Evolutionary conservation across 2,329 filamentous ascomycete genomes (phyloP).

Genomic region (Botrytis squamosa): DNA sequence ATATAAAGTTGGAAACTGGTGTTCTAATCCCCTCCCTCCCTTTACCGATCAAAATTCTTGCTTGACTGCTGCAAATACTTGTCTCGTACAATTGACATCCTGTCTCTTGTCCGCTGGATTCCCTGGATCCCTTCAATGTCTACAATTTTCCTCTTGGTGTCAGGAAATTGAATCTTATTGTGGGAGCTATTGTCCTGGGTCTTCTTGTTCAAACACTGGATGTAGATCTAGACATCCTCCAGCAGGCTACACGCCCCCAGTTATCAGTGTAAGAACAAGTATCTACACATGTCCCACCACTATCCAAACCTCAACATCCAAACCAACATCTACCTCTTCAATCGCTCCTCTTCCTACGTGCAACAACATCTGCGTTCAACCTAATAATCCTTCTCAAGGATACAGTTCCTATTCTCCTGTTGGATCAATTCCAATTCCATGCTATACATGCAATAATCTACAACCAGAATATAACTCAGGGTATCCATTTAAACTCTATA

Average conservation of each 20-base stretch:
- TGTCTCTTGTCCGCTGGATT: constrained; percentile 54
- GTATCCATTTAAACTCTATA: constrained; percentile 55
- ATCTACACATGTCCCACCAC: constrained; percentile 38
- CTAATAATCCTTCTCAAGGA: constrained; percentile 56
- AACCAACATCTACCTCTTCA: constrained; percentile 36
- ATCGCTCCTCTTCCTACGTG: constrained; percentile 49
- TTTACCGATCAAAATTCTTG: constrained; percentile 48
- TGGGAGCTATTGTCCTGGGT: constrained; percentile 39
- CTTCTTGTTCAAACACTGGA: constrained; percentile 44
- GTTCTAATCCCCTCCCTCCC: constrained; percentile 49
- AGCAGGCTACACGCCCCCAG: constrained; percentile 42
- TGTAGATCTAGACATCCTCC: constrained; percentile 47
- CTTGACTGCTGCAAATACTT: constrained; percentile 43
- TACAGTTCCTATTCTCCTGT: constrained; percentile 65
- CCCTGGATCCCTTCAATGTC: constrained; percentile 50
- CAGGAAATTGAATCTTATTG: constrained; percentile 48
- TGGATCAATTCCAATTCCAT: constrained; percentile 51
- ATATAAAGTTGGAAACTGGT: constrained; percentile 56
- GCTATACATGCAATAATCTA: constrained; percentile 56
- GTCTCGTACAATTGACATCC: constrained; percentile 47
- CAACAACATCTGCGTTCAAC: constrained; percentile 50
- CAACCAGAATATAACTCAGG: constrained; percentile 42
- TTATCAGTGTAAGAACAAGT: constrained; percentile 41
- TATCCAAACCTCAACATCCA: constrained; percentile 34
- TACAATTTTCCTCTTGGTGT: constrained; percentile 53